phyloP scores from a whole-genome alignment of 2,329 filamentous ascomycete genomes.

The Rhynchosporium graminicola region DNA sequence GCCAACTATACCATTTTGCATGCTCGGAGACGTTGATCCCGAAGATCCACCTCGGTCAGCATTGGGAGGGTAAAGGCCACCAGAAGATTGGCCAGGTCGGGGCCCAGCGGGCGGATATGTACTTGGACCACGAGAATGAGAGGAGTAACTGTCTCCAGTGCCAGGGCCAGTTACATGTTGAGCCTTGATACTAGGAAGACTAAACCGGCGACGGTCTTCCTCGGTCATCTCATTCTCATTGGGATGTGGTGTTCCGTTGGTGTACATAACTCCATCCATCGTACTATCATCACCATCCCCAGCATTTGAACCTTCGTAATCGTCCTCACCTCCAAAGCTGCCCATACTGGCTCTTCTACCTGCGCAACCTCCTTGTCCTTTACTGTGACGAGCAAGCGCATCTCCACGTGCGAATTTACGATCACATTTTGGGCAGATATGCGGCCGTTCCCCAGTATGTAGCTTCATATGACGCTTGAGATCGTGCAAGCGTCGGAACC shows the following conservation, averaged over 20 bases:
- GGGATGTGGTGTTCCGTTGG: conserved; percentile 46
- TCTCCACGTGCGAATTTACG: conserved; percentile 94
- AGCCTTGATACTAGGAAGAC: conserved; percentile 73
- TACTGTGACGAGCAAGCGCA: conserved; percentile 90
- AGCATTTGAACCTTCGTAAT: conserved; percentile 59
- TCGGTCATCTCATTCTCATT: conserved; percentile 62
- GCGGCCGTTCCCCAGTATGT: conserved; percentile 93
- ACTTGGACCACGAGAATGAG: conserved; percentile 67
- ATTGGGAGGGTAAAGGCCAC: conserved; percentile 64
- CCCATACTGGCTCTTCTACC: conserved; percentile 85
- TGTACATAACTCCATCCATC: conserved; percentile 58
- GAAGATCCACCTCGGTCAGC: conserved; percentile 52
- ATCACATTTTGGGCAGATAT: conserved; percentile 92
- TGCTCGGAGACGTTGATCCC: conserved; percentile 56
- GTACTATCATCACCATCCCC: conserved; percentile 55
- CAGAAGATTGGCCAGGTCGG: conserved; percentile 49
- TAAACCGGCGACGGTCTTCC: conserved; percentile 63
- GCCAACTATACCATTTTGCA: conserved; percentile 41
- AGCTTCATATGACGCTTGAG: conserved; percentile 95
- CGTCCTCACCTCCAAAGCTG: conserved; percentile 78
- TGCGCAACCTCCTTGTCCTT: conserved; percentile 92
- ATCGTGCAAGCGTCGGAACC: conserved; percentile 91
- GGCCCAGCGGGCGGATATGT: conserved; percentile 75
- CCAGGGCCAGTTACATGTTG: conserved; percentile 60
- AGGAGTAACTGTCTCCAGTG: conserved; percentile 42